Evolutionary conservation across 345 rosid genomes (phyloP).

Genomic region (Brassica incana): DNA sequence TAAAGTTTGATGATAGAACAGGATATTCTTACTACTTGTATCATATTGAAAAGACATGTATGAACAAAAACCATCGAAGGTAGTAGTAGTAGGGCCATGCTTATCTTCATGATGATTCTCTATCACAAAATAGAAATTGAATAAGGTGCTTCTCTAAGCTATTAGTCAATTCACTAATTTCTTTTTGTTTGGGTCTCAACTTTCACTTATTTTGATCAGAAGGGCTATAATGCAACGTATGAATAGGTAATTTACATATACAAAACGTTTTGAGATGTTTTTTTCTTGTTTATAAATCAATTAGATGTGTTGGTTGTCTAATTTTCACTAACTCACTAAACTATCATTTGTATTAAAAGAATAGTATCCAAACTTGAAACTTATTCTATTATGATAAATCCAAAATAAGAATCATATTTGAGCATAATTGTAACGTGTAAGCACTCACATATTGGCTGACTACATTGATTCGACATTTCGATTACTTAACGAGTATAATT

Average conservation of each 20-base stretch:
- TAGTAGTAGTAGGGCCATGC: constrained; percentile 28
- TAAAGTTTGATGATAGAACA: background rate
- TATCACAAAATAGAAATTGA: constrained; percentile 27
- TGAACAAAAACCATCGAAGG: constrained; percentile 29
- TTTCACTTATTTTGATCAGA: background rate
- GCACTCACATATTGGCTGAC: constrained; percentile 25
- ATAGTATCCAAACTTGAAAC: background rate
- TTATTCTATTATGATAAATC: background rate
- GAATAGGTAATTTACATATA: constrained; percentile 3
- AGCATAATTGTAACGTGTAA: constrained; percentile 27
- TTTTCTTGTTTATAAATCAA: background rate
- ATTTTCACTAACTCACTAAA: constrained; percentile 26
- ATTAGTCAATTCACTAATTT: background rate
- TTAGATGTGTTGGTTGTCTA: constrained; percentile 35
- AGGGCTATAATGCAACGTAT: constrained; percentile 1
- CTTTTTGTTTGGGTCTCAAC: background rate
- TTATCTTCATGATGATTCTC: constrained; percentile 36
- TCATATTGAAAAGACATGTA: constrained; percentile 23
- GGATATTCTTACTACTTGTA: background rate
- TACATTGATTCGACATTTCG: constrained; percentile 26
- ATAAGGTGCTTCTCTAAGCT: constrained; percentile 18
- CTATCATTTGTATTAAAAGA: background rate
- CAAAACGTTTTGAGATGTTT: constrained; percentile 6
- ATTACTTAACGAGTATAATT: constrained; percentile 10
- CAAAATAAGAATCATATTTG: constrained; percentile 16